Evolutionary conservation across 2,329 filamentous ascomycete species (phyloP).

Genomic region (Corynespora cassiicola): DNA sequence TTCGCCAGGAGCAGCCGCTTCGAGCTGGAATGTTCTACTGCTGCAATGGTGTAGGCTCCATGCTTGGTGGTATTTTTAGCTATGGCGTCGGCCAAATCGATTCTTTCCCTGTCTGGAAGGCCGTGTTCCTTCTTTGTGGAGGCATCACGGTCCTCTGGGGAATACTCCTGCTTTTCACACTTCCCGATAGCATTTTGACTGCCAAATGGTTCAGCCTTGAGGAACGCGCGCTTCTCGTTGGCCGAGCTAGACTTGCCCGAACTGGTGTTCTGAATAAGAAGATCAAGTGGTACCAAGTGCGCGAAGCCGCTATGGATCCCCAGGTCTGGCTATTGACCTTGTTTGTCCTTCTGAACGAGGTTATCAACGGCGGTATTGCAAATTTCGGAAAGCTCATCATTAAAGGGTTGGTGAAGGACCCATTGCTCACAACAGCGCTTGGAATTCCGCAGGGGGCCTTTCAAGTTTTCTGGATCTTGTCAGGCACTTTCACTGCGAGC

Average conservation of each 20-base stretch:
- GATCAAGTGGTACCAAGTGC: slow-evolving; percentile 57
- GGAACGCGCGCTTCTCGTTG: slow-evolving; percentile 54
- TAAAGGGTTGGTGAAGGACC: slow-evolving; percentile 54
- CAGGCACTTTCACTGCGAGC: slow-evolving; percentile 60
- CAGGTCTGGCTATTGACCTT: slow-evolving; percentile 55
- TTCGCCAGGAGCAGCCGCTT: slow-evolving; percentile 21
- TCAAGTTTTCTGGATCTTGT: slow-evolving; percentile 61
- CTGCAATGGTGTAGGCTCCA: slow-evolving; percentile 24
- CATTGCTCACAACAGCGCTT: slow-evolving; percentile 57
- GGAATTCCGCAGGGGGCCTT: slow-evolving; percentile 64
- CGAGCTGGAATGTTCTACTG: slow-evolving; percentile 31
- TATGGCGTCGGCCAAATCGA: slow-evolving; percentile 52
- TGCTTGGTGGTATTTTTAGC: slow-evolving; percentile 39
- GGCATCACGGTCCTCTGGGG: slow-evolving; percentile 55
- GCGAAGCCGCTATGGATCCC: slow-evolving; percentile 54
- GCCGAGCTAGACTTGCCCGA: slow-evolving; percentile 43
- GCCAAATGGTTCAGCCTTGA: slow-evolving; percentile 51
- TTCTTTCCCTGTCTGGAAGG: slow-evolving; percentile 52
- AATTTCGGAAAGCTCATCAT: slow-evolving; percentile 65
- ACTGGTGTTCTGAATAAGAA: slow-evolving; percentile 54
- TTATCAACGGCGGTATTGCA: slow-evolving; percentile 60
- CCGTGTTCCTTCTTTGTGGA: slow-evolving; percentile 54
- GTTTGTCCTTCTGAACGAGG: slow-evolving; percentile 60
- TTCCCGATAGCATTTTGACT: slow-evolving; percentile 51
- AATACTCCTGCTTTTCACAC: slow-evolving; percentile 45